Percentiles rank a stretch among this genome's conserved stretches.
Conservation (phyloP, 192 early-diverging fungal genomes). For the Coemansia sp. region DNA sequence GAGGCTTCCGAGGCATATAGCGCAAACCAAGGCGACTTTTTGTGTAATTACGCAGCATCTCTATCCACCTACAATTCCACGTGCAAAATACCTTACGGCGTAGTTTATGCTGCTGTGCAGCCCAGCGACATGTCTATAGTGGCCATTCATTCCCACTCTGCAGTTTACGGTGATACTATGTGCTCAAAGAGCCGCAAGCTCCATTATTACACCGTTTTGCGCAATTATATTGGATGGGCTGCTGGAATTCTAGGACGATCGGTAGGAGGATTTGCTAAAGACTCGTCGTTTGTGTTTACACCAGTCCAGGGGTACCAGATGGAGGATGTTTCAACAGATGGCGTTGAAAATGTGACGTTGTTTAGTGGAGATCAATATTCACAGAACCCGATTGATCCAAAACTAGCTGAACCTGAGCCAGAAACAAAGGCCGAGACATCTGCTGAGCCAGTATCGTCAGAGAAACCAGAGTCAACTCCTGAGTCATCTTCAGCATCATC, state of each 20-base stretch:
- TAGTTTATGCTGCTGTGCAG: constrained; percentile 37
- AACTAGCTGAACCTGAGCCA: neutral
- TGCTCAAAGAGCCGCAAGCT: constrained; percentile 32
- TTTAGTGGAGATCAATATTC: constrained; percentile 35
- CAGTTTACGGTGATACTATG: constrained; percentile 34
- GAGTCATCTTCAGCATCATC: neutral
- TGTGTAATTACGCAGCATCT: constrained; percentile 34
- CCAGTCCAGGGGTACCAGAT: constrained; percentile 21
- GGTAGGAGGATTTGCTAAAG: constrained; percentile 32
- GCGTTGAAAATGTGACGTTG: constrained; percentile 16
- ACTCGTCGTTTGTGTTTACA: constrained; percentile 16
- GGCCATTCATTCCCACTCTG: constrained; percentile 39
- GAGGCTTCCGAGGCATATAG: constrained; percentile 28
- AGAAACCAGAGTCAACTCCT: neutral
- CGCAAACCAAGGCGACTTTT: constrained; percentile 32
- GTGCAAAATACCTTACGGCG: constrained; percentile 41
- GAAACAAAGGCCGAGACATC: neutral
- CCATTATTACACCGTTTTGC: constrained; percentile 45
- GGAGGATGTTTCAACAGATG: constrained; percentile 12
- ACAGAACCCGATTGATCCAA: constrained; percentile 21
- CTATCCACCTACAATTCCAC: constrained; percentile 23
- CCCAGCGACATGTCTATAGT: constrained; percentile 27
- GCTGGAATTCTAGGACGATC: constrained; percentile 21
- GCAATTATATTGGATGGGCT: constrained; percentile 49
- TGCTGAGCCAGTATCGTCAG: neutral